Conservation (phyloP, 2,329 filamentous ascomycete genomes). For the Colletotrichum camelliae region DNA sequence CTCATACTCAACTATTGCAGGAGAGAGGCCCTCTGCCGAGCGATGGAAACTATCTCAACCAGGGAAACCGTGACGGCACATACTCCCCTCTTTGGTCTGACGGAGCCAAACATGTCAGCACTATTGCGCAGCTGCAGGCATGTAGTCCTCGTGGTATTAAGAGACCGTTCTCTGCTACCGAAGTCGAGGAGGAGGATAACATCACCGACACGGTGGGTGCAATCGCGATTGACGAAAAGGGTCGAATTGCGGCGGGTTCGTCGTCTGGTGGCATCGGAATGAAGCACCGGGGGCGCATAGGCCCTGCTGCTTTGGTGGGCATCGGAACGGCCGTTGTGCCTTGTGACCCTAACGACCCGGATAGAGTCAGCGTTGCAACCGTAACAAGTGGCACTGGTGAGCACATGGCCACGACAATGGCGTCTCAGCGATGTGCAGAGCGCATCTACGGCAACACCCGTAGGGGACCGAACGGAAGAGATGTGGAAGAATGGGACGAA, state of each 20-base stretch:
- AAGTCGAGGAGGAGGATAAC: constrained; percentile 56
- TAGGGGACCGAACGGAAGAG: constrained; percentile 63
- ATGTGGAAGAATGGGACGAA: constrained; percentile 76
- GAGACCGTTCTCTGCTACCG: constrained; percentile 31
- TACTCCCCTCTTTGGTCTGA: constrained; percentile 17
- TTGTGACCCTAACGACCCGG: constrained; percentile 70
- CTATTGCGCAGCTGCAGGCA: constrained; percentile 13
- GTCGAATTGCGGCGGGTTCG: constrained; percentile 90
- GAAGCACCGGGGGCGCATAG: constrained; percentile 92
- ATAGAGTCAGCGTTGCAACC: constrained; percentile 74
- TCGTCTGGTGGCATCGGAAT: constrained; percentile 98
- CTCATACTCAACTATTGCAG: neutral
- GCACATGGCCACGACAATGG: constrained; percentile 96
- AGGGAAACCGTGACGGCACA: constrained; percentile 20
- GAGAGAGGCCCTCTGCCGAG: neutral
- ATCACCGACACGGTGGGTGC: constrained; percentile 96
- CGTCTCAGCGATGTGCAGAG: constrained; percentile 84
- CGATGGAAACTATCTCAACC: neutral
- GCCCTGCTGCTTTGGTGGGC: constrained; percentile 90
- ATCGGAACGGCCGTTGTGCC: constrained; percentile 92
- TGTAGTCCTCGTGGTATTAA: constrained; percentile 37
- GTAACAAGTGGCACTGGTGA: constrained; percentile 96
- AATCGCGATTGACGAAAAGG: constrained; percentile 86
- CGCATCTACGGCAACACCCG: constrained; percentile 77
- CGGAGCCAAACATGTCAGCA: constrained; percentile 6